Conservation (phyloP, 192 early-diverging fungal species). For the Gorgonomyces haynaldii region DNA sequence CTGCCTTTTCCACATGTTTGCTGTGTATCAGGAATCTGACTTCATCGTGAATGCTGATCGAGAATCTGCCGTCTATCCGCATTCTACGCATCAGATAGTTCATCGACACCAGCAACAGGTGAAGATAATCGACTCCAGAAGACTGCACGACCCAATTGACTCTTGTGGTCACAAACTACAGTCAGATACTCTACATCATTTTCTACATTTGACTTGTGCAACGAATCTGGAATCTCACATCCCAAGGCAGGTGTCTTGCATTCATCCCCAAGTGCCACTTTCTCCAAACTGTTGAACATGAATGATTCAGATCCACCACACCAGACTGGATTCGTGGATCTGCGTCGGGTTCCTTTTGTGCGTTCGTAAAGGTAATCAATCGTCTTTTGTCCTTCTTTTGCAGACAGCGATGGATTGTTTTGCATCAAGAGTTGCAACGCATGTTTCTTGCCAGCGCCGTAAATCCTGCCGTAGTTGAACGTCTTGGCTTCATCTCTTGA, state of each 20-base stretch:
- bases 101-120: constrained; percentile 81
- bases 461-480: constrained; percentile 93
- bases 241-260: constrained; percentile 79
- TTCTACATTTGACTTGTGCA: constrained; percentile 35
- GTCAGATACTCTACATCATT: constrained; percentile 17
- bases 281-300: constrained; percentile 88
- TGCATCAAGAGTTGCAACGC: constrained; percentile 69
- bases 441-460: constrained; percentile 83
- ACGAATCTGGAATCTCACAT: constrained; percentile 78
- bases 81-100: constrained; percentile 66
- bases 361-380: constrained; percentile 60
- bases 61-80: constrained; percentile 68
- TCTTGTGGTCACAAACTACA: constrained; percentile 67
- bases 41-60: constrained; percentile 92
- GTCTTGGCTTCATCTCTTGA: constrained; percentile 80
- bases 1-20: constrained; percentile 58
- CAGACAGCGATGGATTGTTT: constrained; percentile 59
- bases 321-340: constrained; percentile 47
- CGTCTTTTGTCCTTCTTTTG: constrained; percentile 47
- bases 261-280: constrained; percentile 56
- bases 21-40: constrained; percentile 77
- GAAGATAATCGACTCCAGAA: constrained; percentile 94
- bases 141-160: constrained; percentile 98
- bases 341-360: constrained; percentile 67
- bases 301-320: constrained; percentile 83